Evolutionary conservation across 1,284 basidiomycete genomes (phyloP).

Genomic region (Kalmanozyma brasiliensis): DNA sequence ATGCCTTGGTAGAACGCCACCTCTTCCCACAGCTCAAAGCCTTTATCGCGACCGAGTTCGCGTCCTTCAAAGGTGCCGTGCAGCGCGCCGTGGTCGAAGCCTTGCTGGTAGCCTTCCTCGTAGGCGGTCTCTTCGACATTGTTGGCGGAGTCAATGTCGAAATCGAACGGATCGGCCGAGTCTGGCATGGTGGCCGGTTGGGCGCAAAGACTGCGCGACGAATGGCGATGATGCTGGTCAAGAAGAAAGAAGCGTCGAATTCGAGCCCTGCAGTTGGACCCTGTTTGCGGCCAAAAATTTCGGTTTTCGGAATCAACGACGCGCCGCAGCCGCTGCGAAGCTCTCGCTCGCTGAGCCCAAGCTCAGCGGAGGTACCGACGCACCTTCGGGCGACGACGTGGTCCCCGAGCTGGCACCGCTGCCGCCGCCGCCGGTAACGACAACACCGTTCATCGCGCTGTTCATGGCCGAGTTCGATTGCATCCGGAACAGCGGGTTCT

Average conservation of each 20-base stretch:
- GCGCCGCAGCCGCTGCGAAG: slow-evolving; percentile 20
- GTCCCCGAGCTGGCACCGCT: slow-evolving; percentile 24
- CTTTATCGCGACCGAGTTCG: slow-evolving; percentile 88
- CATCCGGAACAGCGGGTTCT: slow-evolving; percentile 60
- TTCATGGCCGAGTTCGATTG: slow-evolving; percentile 49
- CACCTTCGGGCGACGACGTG: slow-evolving; percentile 6
- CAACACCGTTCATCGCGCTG: slow-evolving; percentile 14
- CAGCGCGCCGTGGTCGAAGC: slow-evolving; percentile 83
- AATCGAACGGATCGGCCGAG: slow-evolving; percentile 13
- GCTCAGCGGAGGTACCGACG: slow-evolving; percentile 15
- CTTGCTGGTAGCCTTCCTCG: slow-evolving; percentile 79
- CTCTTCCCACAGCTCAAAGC: slow-evolving; percentile 96
- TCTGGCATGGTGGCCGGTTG: slow-evolving; percentile 9
- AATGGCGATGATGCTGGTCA: slow-evolving; percentile 34
- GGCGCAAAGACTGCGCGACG: no score
- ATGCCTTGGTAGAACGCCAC: slow-evolving; percentile 90
- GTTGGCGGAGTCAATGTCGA: slow-evolving; percentile 54
- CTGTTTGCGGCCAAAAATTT: slow-evolving; percentile 9
- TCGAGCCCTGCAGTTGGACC: slow-evolving; percentile 11
- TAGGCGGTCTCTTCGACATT: slow-evolving; percentile 73
- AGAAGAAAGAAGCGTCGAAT: slow-evolving; percentile 5
- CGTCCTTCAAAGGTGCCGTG: slow-evolving; percentile 92
- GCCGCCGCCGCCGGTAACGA: slow-evolving; percentile 1
- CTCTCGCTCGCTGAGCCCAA: slow-evolving; percentile 44
- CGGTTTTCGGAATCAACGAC: slow-evolving; percentile 27